A percentile compares a stretch with the other conserved stretches of the same genome.
Conservation (phyloP, 2,329 filamentous ascomycete genomes). For the Clarireedia sp. region DNA sequence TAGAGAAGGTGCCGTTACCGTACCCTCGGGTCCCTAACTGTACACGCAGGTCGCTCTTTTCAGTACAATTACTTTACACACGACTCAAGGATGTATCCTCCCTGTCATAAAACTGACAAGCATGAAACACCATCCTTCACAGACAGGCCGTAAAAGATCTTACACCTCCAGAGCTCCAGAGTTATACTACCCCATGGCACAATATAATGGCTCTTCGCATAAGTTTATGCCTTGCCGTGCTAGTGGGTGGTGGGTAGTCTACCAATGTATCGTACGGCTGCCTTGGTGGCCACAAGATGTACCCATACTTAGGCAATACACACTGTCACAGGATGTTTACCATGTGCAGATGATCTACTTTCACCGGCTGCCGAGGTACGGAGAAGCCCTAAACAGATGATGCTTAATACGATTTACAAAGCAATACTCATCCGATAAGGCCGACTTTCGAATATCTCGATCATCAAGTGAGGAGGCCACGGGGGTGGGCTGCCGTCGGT, state of each 20-base stretch:
- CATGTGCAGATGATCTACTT: neutral
- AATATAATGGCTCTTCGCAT: neutral
- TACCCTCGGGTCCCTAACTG: neutral
- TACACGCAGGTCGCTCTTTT: neutral
- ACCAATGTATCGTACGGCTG: neutral
- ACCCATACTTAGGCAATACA: neutral
- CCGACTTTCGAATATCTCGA: neutral
- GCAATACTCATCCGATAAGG: neutral
- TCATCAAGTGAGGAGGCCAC: neutral
- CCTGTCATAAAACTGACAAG: neutral
- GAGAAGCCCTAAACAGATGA: neutral
- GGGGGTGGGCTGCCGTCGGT: neutral
- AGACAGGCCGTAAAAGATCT: neutral
- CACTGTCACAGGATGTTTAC: neutral
- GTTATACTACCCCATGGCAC: too few species aligned
- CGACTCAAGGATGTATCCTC: neutral
- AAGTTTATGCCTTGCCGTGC: neutral
- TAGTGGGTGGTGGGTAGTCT: neutral
- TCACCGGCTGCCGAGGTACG: neutral
- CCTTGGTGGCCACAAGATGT: neutral
- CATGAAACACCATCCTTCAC: slow-evolving; percentile 1
- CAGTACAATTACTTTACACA: neutral
- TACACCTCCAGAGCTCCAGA: too few species aligned
- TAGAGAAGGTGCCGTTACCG: slow-evolving; percentile 3
- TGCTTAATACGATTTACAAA: neutral